Percentiles rank a stretch among this genome's conserved stretches.
Evolutionary conservation across 352 stramenopile genomes (phyloP).

Genomic region (Lagenidium giganteum): DNA sequence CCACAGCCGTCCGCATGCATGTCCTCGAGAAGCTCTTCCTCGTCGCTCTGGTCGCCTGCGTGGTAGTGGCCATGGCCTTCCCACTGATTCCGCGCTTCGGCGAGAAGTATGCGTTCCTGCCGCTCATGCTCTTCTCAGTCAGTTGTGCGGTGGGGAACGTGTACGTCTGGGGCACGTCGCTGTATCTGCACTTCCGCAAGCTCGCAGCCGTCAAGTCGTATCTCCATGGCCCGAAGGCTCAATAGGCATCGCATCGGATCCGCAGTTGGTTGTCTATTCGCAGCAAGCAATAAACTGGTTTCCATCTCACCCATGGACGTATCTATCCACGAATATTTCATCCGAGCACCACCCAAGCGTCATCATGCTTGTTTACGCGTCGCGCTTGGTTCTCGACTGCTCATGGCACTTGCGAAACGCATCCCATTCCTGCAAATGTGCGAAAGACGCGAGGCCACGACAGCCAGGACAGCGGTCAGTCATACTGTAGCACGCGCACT

Average conservation of each 20-base stretch:
- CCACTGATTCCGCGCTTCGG: constrained; percentile 46
- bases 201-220: constrained; percentile 68
- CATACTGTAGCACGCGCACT: not conserved
- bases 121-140: constrained; percentile 77
- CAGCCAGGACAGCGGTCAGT: not conserved
- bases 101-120: constrained; percentile 58
- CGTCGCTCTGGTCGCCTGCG: constrained; percentile 24
- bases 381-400: too few species aligned
- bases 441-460: not conserved
- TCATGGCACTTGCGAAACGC: constrained; percentile 75
- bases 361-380: too few species aligned
- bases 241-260: too few species aligned
- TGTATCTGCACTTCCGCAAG: constrained; percentile 64
- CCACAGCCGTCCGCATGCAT: constrained; percentile 49
- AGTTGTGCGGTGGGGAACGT: constrained; percentile 66
- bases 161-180: constrained; percentile 66
- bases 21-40: constrained; percentile 55
- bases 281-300: too few species aligned
- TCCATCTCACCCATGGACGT: too few species aligned
- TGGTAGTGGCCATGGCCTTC: constrained; percentile 37
- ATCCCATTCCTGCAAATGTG: constrained; percentile 43
- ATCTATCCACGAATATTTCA: too few species aligned
- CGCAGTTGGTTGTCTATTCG: too few species aligned
- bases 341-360: too few species aligned
- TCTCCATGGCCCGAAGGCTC: constrained; percentile 20